phyloP scores from a whole-genome alignment of 345 rosid genomes.

The Boechera retrofracta region DNA sequence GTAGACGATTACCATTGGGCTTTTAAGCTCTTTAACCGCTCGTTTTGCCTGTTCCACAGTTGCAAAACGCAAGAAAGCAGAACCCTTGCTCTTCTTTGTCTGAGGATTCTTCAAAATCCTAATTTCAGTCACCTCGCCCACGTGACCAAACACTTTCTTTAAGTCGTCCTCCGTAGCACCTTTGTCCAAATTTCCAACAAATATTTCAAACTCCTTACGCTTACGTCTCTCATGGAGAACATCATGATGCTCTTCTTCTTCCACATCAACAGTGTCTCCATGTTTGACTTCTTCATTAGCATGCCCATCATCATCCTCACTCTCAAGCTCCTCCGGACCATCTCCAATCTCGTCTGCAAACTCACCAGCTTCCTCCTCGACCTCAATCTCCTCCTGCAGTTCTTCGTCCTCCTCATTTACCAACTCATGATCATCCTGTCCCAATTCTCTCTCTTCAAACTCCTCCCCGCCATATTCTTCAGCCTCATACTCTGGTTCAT shows the following conservation, averaged over 20 bases:
- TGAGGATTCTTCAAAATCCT: constrained; percentile 91
- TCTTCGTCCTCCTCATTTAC: constrained; percentile 67
- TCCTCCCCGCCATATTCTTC: constrained; percentile 65
- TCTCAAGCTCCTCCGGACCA: constrained; percentile 61
- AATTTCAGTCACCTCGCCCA: constrained; percentile 84
- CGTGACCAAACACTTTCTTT: constrained; percentile 73
- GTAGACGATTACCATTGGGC: constrained; percentile 78
- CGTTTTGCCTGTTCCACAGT: constrained; percentile 88
- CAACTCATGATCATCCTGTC: constrained; percentile 62
- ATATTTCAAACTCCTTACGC: constrained; percentile 95
- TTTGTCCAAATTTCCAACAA: constrained; percentile 94
- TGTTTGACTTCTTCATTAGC: constrained; percentile 56
- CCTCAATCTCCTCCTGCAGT: constrained; percentile 61
- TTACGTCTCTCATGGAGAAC: constrained; percentile 85
- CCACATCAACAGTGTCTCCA: constrained; percentile 56
- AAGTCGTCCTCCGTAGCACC: constrained; percentile 85
- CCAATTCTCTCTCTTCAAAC: constrained; percentile 82
- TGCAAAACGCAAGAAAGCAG: constrained; percentile 96
- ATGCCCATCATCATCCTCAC: constrained; percentile 64
- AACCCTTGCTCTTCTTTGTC: constrained; percentile 94
- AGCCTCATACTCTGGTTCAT: constrained; percentile 72
- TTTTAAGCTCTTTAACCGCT: constrained; percentile 79
- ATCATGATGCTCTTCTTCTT: constrained; percentile 67
- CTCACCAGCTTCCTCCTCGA: constrained; percentile 70
- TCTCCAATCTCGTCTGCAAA: constrained; percentile 68